A percentile compares a stretch with the other conserved stretches of the same genome.
Conservation (phyloP, 2,329 filamentous ascomycete species). For the Stagonosporopsis tanaceti region DNA sequence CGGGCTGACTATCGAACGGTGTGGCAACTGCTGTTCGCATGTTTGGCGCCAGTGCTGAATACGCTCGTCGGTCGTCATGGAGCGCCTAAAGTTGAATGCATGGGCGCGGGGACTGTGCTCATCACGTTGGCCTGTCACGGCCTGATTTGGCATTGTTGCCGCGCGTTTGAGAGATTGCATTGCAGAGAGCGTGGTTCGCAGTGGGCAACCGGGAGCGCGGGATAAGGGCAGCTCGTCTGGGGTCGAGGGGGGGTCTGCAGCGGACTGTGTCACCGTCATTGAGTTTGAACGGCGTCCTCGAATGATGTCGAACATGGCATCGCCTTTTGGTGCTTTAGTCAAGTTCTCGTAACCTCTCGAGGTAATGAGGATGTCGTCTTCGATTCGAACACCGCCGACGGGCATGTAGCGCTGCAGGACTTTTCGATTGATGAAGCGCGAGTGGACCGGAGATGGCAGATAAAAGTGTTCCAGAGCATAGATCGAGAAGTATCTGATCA, state of each 20-base stretch:
- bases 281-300: constrained; percentile 14
- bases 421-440: constrained; percentile 76
- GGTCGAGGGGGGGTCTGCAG: background rate
- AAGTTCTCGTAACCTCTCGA: constrained; percentile 74
- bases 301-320: constrained; percentile 68
- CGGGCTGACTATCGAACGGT: background rate
- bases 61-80: constrained; percentile 37
- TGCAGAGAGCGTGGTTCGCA: constrained; percentile 18
- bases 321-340: constrained; percentile 74
- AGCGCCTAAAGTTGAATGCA: constrained; percentile 28
- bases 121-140: background rate
- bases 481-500: constrained; percentile 83
- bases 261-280: background rate
- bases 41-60: constrained; percentile 29
- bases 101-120: constrained; percentile 28
- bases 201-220: constrained; percentile 40
- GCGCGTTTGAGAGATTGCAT: constrained; percentile 30
- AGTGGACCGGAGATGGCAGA: constrained; percentile 73
- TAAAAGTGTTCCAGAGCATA: constrained; percentile 83
- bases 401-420: constrained; percentile 83
- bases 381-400: constrained; percentile 77
- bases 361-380: constrained; percentile 78
- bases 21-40: background rate
- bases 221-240: constrained; percentile 21
- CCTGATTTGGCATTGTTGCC: constrained; percentile 34